Base-by-base conservation (phyloP, 495 filamentous ascomycete species). In the Penicillium tannophilum region DNA sequence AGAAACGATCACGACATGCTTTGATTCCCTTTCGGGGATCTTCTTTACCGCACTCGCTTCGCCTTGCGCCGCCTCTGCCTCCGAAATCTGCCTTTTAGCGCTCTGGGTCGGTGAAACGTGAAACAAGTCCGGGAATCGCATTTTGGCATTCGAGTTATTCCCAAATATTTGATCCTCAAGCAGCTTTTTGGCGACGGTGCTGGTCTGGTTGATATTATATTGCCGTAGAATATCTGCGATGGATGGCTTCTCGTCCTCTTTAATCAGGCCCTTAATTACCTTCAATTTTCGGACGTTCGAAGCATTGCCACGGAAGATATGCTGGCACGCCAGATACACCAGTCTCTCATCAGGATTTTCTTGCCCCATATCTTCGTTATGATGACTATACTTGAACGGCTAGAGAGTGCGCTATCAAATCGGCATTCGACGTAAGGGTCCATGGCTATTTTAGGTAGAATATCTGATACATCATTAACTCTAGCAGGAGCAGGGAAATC, bases 281-380 rank as follows among this genome's bases (percentile, higher is more conserved):
- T 75, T 74, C 12, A 52, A 36, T 62, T 67, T 65, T 39, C 67
- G 63, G 47, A 74, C 63, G 9, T 62, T 62, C 31, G 66, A 66
- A 43, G 68, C 61, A 36, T 59, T 35, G 43, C 69, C 72, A 26
- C 56, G 61, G 55, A 75, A 74, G 49, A 71, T 67, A 48, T 64
- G 64, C 48, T 69, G 61, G 56, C 62, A 72, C 30, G 65, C 65
- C 39, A 75, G 64, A 39, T 69, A 74, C 26, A 73, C 64, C 26
- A 61, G 36, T 41, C 60, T 63, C 55, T 63, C 50, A 55, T 63
- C 56, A 10, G 61, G 61, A 53, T 63, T 55, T n/a, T 36, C 16
- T 57, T 47, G 44, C 24, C 8, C 24, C 44, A 47, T 47, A 6
- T 44, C 14, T 44, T 33, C 20, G 20, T 23, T 23, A 23, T 23